Evolutionary conservation across 1,284 basidiomycete species (phyloP).

Genomic region (Puccinia polysora): DNA sequence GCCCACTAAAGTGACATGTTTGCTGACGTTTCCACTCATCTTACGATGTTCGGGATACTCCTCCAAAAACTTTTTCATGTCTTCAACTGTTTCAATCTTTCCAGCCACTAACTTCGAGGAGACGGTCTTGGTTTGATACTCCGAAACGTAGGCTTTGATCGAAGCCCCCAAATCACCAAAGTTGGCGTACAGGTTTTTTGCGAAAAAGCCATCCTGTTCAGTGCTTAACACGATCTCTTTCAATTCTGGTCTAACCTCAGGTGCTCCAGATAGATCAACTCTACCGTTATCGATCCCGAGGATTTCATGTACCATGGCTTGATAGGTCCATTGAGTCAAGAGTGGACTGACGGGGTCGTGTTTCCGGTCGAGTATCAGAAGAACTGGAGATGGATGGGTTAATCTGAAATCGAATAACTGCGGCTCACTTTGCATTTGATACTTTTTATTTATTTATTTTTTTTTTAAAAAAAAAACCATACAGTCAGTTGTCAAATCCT

Average conservation of each 20-base stretch:
- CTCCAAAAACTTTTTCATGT: conserved; percentile 98
- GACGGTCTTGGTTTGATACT: conserved; percentile 76
- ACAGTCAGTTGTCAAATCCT: conserved; percentile 65
- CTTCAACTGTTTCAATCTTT: conserved; percentile 87
- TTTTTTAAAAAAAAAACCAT: conserved; percentile 59
- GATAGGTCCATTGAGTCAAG: conserved; percentile 98
- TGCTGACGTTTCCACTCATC: conserved; percentile 94
- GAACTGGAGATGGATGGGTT: conserved; percentile 57
- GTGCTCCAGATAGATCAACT: conserved; percentile 76
- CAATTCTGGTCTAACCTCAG: conserved; percentile 78
- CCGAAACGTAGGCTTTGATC: conserved; percentile 87
- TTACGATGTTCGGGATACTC: conserved; percentile 97
- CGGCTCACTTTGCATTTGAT: conserved; percentile 54
- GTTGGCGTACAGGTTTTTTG: conserved; percentile 82
- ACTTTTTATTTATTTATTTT: conserved; percentile 27
- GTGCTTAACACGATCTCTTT: conserved; percentile 92
- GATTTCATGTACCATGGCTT: conserved; percentile 98
- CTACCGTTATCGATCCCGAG: conserved; percentile 90
- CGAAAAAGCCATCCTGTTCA: conserved; percentile 89
- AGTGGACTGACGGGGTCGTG: conserved; percentile 97
- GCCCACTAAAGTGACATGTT: conserved; percentile 93
- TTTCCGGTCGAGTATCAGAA: conserved; percentile 69
- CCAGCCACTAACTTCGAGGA: conserved; percentile 58
- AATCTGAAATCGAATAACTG: conserved; percentile 59
- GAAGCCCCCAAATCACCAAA: conserved; percentile 95